Conservation (phyloP, 176 grass and related monocot genomes). For the Triticum timopheevii region DNA sequence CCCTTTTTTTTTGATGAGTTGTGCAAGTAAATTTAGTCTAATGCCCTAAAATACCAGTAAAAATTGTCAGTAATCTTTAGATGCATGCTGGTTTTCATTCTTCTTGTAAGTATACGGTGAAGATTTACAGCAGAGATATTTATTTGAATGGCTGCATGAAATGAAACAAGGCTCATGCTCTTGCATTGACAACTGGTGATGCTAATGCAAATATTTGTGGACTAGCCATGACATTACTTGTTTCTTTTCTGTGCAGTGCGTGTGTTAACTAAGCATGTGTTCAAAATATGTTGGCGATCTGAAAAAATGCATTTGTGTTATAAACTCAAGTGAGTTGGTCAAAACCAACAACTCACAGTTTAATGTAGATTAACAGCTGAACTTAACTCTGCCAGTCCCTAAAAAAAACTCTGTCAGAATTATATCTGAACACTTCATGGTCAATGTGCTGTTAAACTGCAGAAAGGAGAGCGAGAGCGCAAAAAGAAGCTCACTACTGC, state of each 20-base stretch:
- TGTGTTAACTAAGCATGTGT: not conserved
- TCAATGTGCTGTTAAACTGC: not conserved
- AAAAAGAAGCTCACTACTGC: not conserved
- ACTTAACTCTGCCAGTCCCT: not conserved
- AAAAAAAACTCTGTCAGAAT: not conserved
- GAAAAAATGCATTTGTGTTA: no score
- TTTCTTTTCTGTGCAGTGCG: not conserved
- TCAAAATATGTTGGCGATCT: not conserved
- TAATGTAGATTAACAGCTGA: conserved; percentile 24
- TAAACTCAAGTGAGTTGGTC: not conserved
- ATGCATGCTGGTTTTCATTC: conserved; percentile 6
- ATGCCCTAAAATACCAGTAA: no score
- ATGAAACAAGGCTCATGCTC: conserved; percentile 29
- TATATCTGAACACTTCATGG: not conserved
- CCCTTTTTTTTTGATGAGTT: no score
- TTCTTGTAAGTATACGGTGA: conserved; percentile 16
- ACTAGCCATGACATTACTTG: not conserved
- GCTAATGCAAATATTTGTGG: no score
- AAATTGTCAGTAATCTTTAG: no score
- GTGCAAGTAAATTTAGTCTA: no score
- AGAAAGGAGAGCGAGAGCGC: not conserved
- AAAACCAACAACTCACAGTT: not conserved
- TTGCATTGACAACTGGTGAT: conserved; percentile 38
- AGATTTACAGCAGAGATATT: conserved; percentile 33
- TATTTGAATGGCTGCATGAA: conserved; percentile 35